Conservation (phyloP, 2,329 filamentous ascomycete species). For the Aspergillus nomiae region DNA sequence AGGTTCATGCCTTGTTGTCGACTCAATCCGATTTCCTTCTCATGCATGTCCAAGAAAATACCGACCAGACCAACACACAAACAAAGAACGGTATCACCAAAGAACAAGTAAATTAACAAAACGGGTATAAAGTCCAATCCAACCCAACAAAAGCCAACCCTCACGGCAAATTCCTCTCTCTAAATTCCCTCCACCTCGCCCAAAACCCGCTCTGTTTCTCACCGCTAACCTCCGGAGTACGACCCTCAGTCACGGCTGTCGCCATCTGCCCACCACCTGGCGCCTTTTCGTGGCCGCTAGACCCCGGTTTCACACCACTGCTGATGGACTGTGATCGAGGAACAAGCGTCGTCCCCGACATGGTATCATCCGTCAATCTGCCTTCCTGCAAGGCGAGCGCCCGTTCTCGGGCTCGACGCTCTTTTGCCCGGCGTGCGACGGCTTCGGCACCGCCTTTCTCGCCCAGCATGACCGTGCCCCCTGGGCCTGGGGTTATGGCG, state of each 20-base stretch:
- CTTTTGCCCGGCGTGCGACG: conserved; percentile 1
- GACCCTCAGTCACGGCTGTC: not conserved
- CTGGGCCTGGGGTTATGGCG: conserved; percentile 7
- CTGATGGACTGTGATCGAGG: not conserved
- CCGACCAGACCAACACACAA: not conserved
- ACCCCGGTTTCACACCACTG: not conserved
- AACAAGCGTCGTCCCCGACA: not conserved
- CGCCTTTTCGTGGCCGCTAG: not conserved
- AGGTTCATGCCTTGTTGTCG: too few species aligned
- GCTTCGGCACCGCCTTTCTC: conserved; percentile 1
- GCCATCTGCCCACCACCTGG: too few species aligned
- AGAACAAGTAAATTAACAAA: not conserved
- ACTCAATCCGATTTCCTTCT: too few species aligned
- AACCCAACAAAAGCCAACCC: not conserved
- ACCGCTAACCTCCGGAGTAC: not conserved
- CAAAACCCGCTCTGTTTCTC: not conserved
- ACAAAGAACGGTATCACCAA: not conserved
- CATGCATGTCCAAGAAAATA: too few species aligned
- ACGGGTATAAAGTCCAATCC: not conserved
- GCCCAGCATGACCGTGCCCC: conserved; percentile 5
- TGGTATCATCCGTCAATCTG: not conserved
- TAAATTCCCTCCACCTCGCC: conserved; percentile 2
- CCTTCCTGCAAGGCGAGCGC: not conserved
- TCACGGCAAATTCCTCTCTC: not conserved
- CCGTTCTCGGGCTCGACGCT: not conserved